Evolutionary conservation across 176 grass and related monocot genomes (phyloP).

Genomic region (Miscanthus lutarioriparius): DNA sequence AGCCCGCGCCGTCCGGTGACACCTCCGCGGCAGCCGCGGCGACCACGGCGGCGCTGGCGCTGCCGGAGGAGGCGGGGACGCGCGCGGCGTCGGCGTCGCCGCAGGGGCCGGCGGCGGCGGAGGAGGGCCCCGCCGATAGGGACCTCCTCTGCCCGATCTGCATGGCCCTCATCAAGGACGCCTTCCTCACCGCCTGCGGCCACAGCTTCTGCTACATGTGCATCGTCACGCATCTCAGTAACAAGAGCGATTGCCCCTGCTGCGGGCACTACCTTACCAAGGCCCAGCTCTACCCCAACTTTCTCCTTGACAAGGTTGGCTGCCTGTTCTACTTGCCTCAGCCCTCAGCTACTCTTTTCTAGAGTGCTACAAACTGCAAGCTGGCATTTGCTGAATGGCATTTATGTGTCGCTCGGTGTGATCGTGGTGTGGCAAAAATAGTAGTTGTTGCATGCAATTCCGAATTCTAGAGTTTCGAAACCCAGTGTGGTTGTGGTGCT

Average conservation of each 20-base stretch:
- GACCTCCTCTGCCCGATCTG: constrained; percentile 98
- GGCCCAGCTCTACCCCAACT: constrained; percentile 93
- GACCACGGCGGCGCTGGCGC: constrained; percentile 2
- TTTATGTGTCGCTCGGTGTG: background rate
- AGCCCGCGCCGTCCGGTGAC: constrained; percentile 39
- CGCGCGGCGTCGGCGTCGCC: constrained; percentile 1
- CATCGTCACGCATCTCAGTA: constrained; percentile 90
- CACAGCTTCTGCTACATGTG: constrained; percentile 99
- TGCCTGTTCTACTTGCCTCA: background rate
- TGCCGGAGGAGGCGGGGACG: constrained; percentile 24
- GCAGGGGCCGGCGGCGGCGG: background rate
- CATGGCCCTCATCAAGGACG: constrained; percentile 98
- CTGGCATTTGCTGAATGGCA: background rate
- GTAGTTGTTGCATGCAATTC: background rate
- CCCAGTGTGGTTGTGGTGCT: too few relatives aligned
- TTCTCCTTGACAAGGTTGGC: constrained; percentile 92
- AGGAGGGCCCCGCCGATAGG: constrained; percentile 46
- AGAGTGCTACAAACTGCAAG: background rate
- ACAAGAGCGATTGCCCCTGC: constrained; percentile 95
- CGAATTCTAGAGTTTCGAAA: background rate
- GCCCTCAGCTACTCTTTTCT: background rate
- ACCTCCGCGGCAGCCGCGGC: constrained; percentile 46
- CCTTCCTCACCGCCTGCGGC: constrained; percentile 90
- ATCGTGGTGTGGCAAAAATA: background rate
- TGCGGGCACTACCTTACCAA: constrained; percentile 88